A percentile compares a stretch with the other conserved stretches of the same genome.
These are phyloP conservation scores for Melampsora medusae DNA, from an alignment of 1,284 basidiomycete species.

Conservation along the genomic window DNA sequence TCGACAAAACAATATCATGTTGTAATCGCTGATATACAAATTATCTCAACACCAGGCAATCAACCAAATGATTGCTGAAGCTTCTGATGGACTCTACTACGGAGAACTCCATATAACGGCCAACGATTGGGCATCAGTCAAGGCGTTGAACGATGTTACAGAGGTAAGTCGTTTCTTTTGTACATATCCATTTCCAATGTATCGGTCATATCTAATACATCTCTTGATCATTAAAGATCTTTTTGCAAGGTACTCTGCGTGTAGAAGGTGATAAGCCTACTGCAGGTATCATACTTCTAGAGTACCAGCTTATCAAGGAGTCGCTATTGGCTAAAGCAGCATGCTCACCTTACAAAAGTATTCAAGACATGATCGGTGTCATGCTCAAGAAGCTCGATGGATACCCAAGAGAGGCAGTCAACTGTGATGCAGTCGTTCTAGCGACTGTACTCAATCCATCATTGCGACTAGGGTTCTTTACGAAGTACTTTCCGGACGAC, in stretches of 20 bases:
- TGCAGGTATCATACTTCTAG: background rate
- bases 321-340: background rate
- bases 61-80: slow-evolving; percentile 2
- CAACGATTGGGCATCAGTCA: slow-evolving; percentile 6
- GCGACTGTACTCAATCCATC: slow-evolving; percentile 5
- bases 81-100: background rate
- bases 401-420: slow-evolving; percentile 1
- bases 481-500: too few species aligned
- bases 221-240: background rate
- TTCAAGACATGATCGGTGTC: background rate
- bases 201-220: background rate
- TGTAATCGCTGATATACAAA: too few species aligned
- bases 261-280: slow-evolving; percentile 5
- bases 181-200: background rate
- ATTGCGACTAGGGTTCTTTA: slow-evolving; percentile 2
- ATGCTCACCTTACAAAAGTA: background rate
- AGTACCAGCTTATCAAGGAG: slow-evolving; percentile 13
- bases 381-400: slow-evolving; percentile 9
- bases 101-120: background rate
- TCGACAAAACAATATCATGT: too few species aligned
- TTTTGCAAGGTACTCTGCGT: background rate
- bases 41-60: background rate
- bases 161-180: background rate
- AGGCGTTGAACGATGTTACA: slow-evolving; percentile 1
- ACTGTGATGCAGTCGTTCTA: background rate